Evolutionary conservation across 257 asterid species (phyloP).

Genomic region (Gentiana macrophylla): DNA sequence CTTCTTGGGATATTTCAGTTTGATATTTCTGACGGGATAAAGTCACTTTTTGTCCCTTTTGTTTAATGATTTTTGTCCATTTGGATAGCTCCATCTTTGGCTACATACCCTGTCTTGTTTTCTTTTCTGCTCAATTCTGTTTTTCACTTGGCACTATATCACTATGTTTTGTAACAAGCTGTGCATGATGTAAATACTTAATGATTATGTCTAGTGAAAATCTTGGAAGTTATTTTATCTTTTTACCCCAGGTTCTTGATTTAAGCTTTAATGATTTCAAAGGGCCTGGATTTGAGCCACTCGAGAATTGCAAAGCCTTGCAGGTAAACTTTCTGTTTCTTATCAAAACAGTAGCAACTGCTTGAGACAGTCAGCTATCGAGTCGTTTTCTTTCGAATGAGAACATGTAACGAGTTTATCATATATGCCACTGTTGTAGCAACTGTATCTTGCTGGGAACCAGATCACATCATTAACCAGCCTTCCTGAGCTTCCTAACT

Average conservation of each 20-base stretch:
- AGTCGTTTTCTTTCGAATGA: not conserved
- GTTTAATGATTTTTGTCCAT: too few species aligned
- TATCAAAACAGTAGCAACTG: not conserved
- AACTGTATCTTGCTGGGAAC: conserved; percentile 99
- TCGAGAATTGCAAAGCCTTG: conserved; percentile 79
- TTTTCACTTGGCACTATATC: too few species aligned
- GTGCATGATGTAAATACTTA: too few species aligned
- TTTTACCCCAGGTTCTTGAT: conserved; percentile 73
- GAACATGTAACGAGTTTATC: conserved; percentile 1
- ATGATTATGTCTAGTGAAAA: too few species aligned
- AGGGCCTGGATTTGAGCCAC: conserved; percentile 99
- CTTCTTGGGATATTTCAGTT: too few species aligned
- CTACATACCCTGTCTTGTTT: too few species aligned
- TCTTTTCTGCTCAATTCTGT: too few species aligned
- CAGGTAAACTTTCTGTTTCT: conserved; percentile 46
- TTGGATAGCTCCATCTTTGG: too few species aligned
- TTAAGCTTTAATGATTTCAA: conserved; percentile 96
- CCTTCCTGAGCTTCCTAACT: conserved; percentile 97
- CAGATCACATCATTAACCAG: conserved; percentile 86
- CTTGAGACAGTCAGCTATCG: not conserved
- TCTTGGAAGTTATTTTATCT: too few species aligned
- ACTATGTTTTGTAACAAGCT: too few species aligned
- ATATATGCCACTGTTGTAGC: conserved; percentile 41
- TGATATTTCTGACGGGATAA: too few species aligned
- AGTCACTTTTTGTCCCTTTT: too few species aligned